Percentiles rank a stretch among this genome's conserved stretches.
These are phyloP conservation scores for Citrus medica DNA, from an alignment of 345 rosid genomes.

Conservation along the genomic window DNA sequence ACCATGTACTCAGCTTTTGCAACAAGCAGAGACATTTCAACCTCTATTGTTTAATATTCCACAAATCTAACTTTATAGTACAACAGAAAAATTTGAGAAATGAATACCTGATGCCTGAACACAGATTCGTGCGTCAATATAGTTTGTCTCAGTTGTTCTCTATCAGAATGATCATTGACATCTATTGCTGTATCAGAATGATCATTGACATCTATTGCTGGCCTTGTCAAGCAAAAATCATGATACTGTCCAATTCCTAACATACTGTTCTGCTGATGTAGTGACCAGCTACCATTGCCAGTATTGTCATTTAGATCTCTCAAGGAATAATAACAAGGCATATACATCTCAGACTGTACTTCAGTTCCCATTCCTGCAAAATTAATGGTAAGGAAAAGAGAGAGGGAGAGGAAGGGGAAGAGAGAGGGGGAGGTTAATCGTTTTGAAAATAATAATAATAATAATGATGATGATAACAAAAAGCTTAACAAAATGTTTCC, in stretches of 20 bases:
- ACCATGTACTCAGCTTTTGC: not conserved
- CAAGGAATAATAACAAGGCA: slow-evolving; percentile 46
- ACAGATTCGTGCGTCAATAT: slow-evolving; percentile 69
- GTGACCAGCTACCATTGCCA: slow-evolving; percentile 44
- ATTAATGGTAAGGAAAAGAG: not conserved
- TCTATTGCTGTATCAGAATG: slow-evolving; percentile 35
- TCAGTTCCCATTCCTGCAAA: slow-evolving; percentile 67
- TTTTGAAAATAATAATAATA: not conserved
- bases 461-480: not conserved
- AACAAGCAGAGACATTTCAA: not conserved
- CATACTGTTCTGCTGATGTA: slow-evolving; percentile 30
- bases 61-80: not conserved
- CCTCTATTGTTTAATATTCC: not conserved
- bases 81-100: not conserved
- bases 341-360: slow-evolving; percentile 55
- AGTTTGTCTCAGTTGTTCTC: slow-evolving; percentile 56
- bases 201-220: slow-evolving; percentile 21
- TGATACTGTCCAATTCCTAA: slow-evolving; percentile 40
- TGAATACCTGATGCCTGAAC: slow-evolving; percentile 66
- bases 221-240: slow-evolving; percentile 30
- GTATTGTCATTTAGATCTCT: slow-evolving; percentile 47
- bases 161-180: slow-evolving; percentile 27
- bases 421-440: not conserved
- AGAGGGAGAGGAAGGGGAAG: too few relatives aligned
- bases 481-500: not conserved